Conservation (phyloP, 2,329 filamentous ascomycete species). For the Orbilia javanica region DNA sequence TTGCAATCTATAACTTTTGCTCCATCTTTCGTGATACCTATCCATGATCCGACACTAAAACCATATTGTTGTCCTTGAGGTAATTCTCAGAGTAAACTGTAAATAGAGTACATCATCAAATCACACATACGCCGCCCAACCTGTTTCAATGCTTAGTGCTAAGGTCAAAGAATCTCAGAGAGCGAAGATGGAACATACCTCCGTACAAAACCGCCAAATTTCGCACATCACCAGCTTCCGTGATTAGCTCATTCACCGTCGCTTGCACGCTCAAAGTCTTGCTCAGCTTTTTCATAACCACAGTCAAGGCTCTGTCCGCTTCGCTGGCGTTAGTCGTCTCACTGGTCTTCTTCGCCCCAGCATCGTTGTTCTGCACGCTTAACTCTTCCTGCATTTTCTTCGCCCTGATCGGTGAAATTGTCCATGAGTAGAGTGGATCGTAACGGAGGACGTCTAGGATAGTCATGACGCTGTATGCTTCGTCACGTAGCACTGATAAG, state of each 20-base stretch:
- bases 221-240: slow-evolving; percentile 91
- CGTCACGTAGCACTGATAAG: slow-evolving; percentile 91
- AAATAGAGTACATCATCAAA: background rate
- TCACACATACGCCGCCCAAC: slow-evolving; percentile 67
- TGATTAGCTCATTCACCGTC: slow-evolving; percentile 96
- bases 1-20: background rate
- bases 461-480: slow-evolving; percentile 98
- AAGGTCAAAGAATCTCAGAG: background rate
- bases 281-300: slow-evolving; percentile 94
- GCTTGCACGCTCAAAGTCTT: slow-evolving; percentile 94
- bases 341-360: slow-evolving; percentile 64
- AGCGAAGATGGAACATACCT: slow-evolving; percentile 68
- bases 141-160: slow-evolving; percentile 63
- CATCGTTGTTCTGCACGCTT: slow-evolving; percentile 58
- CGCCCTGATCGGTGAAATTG: slow-evolving; percentile 70
- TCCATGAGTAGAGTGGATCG: slow-evolving; percentile 94
- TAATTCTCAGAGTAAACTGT: background rate
- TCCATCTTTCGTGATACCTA: too few relatives aligned
- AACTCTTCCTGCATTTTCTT: slow-evolving; percentile 74
- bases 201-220: slow-evolving; percentile 93
- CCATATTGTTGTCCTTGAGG: background rate
- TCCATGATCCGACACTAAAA: background rate
- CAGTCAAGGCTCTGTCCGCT: slow-evolving; percentile 88
- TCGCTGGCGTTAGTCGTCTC: slow-evolving; percentile 70
- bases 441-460: slow-evolving; percentile 98